phyloP scores from a whole-genome alignment of 768 basidiomycete species.

The Rhizopogon vesiculosus region DNA sequence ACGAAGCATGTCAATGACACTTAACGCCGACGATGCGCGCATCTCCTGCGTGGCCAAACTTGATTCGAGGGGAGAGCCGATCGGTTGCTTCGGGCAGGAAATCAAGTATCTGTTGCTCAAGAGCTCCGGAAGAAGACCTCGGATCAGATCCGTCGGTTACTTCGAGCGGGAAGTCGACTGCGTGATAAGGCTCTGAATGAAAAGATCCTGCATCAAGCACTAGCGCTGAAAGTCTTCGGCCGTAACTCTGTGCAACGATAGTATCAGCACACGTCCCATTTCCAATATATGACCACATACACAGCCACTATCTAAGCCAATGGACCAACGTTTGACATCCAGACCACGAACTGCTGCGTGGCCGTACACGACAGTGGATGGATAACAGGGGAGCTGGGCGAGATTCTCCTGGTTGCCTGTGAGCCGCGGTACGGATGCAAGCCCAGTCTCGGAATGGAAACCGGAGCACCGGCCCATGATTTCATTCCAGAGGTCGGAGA shows the following conservation, averaged over 20 bases:
- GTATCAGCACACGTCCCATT: neutral
- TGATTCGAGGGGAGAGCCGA: neutral
- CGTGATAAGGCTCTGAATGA: neutral
- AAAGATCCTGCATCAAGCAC: slow-evolving; percentile 39
- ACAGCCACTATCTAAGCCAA: slow-evolving; percentile 87
- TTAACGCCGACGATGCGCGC: slow-evolving; percentile 51
- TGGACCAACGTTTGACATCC: slow-evolving; percentile 76
- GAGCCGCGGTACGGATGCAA: neutral
- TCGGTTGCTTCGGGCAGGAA: neutral
- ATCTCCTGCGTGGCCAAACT: slow-evolving; percentile 27
- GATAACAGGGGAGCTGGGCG: slow-evolving; percentile 52
- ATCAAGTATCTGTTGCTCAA: neutral
- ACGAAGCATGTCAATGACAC: slow-evolving; percentile 25
- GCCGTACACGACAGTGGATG: slow-evolving; percentile 81
- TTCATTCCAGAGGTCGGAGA: slow-evolving; percentile 72
- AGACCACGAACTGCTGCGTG: slow-evolving; percentile 79
- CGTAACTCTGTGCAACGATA: slow-evolving; percentile 43
- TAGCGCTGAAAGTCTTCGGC: slow-evolving; percentile 59
- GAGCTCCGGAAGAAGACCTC: neutral
- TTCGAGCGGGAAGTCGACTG: neutral
- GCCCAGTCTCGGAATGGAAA: slow-evolving; percentile 21
- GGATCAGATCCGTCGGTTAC: neutral
- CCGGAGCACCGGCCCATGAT: slow-evolving; percentile 59
- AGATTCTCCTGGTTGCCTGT: slow-evolving; percentile 6
- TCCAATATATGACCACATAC: slow-evolving; percentile 36